These are phyloP conservation scores for Taiozyma sp. DNA, from an alignment of 1,139 yeast genomes.

Conservation along the genomic window DNA sequence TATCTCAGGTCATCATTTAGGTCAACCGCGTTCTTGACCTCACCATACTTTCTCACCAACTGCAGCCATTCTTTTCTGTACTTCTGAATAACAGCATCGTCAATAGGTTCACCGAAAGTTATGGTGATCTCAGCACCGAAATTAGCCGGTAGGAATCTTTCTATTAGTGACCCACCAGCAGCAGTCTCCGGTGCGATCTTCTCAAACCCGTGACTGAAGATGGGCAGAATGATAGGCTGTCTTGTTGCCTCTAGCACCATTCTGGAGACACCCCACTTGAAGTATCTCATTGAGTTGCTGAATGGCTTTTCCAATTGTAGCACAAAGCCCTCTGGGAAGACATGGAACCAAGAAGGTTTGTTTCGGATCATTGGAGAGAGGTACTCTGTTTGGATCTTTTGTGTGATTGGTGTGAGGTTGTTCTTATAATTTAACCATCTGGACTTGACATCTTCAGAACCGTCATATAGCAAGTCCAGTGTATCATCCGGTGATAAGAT, in stretches of 20 bases:
- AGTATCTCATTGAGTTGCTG: constrained; percentile 83
- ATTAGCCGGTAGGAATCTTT: constrained; percentile 59
- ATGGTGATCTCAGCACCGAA: constrained; percentile 66
- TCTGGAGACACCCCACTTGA: constrained; percentile 94
- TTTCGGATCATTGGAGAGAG: constrained; percentile 47
- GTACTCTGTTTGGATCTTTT: constrained; percentile 26
- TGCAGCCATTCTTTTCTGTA: constrained; percentile 68
- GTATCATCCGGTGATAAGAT: constrained; percentile 79
- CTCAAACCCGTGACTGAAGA: constrained; percentile 84
- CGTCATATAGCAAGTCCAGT: constrained; percentile 45
- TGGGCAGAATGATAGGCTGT: constrained; percentile 88
- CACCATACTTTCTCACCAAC: constrained; percentile 50
- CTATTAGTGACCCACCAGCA: constrained; percentile 41
- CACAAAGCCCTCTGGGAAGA: constrained; percentile 94
- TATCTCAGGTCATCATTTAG: constrained; percentile 55
- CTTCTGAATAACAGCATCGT: constrained; percentile 51
- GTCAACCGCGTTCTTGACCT: constrained; percentile 48
- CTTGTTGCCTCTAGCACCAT: constrained; percentile 75
- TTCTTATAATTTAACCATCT: constrained; percentile 14
- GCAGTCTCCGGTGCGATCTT: constrained; percentile 78
- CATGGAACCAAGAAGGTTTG: constrained; percentile 86
- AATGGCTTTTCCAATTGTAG: constrained; percentile 79
- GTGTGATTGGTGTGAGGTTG: constrained; percentile 5
- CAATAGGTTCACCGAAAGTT: constrained; percentile 67
- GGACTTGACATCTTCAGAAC: constrained; percentile 8